A percentile compares a stretch with the other conserved stretches of the same genome.
phyloP scores from a whole-genome alignment of 768 basidiomycete genomes.

The Kwoniella mangroviensis region DNA sequence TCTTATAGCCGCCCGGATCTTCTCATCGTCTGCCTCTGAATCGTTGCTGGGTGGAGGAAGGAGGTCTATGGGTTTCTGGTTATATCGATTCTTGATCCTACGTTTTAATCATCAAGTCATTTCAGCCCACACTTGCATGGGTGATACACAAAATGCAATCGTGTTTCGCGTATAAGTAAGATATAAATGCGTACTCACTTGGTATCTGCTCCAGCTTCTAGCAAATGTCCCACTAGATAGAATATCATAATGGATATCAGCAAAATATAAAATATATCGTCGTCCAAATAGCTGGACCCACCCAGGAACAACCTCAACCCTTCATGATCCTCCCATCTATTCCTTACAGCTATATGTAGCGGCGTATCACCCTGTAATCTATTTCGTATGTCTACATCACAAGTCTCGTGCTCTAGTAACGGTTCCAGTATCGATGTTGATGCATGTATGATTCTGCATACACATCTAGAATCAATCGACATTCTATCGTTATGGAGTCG shows the following conservation, averaged over 20 bases:
- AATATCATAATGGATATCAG: too few species aligned
- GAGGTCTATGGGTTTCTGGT: slow-evolving; percentile 65
- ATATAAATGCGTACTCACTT: slow-evolving; percentile 60
- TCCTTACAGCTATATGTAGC: slow-evolving; percentile 69
- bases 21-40: slow-evolving; percentile 61
- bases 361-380: slow-evolving; percentile 73
- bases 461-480: neutral
- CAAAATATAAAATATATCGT: neutral
- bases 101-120: neutral
- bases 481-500: neutral
- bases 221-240: slow-evolving; percentile 56
- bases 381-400: slow-evolving; percentile 81
- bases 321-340: slow-evolving; percentile 63
- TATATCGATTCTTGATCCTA: slow-evolving; percentile 76
- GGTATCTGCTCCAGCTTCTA: slow-evolving; percentile 80
- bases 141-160: too few species aligned
- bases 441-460: slow-evolving; percentile 62
- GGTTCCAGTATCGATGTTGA: slow-evolving; percentile 71
- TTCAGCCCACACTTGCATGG: too few species aligned
- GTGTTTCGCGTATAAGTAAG: too few species aligned
- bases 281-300: slow-evolving; percentile 56
- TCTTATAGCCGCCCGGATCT: slow-evolving; percentile 63
- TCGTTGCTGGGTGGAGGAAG: slow-evolving; percentile 58
- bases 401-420: slow-evolving; percentile 72
- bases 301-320: slow-evolving; percentile 66